Base-by-base conservation (phyloP, 2,329 filamentous ascomycete species). In the Nemania sp. region DNA sequence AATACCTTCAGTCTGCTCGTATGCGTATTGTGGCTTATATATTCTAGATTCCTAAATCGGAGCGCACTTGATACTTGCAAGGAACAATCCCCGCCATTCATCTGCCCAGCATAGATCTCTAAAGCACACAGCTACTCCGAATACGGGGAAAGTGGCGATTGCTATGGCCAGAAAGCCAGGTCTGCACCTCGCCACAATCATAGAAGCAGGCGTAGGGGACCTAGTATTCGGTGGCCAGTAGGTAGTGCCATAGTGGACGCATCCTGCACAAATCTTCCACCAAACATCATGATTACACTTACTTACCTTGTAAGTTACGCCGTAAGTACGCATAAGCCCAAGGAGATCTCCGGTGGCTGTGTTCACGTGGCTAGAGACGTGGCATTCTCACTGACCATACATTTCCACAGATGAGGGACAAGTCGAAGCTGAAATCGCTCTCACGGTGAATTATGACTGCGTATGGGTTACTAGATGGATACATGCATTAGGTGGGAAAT, bases 151-250 rank as follows among this genome's bases (percentile, higher is more conserved):
- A 63, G 61, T 63, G 61, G 61, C 60, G 57, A 66, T 60, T 63
- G 57, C 59, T 59, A 52, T 45, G 22, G 14, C 31, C 15, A 30
- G 42, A 31, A 20, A 20, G 31, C 31, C 45, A 3, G 19, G 53
- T 37, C 62, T 61, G 64, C 59, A 63, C 65, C 65, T 60, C 64
- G 65, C 66, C 64, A 66, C 62, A 54, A 40, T 64, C 61, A 60
- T 63, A 63, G 54, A 56, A 19, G 45, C n/a, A 47, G 26, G 12
- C 28, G 17, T 14, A 3, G 1, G 15, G 17, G 22, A 26, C 23
- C n/a, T 26, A 5, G n/a, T n/a, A n/a, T n/a, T n/a, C n/a, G n/a
- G n/a, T n/a, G n/a, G n/a, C n/a, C n/a, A n/a, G n/a, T n/a, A n/a
- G n/a, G n/a, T n/a, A n/a, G n/a, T n/a, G n/a, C n/a, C n/a, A n/a